Percentiles rank a stretch among this genome's conserved stretches.
Evolutionary conservation across 345 rosid species (phyloP).

Genomic region (Hevea brasiliensis): DNA sequence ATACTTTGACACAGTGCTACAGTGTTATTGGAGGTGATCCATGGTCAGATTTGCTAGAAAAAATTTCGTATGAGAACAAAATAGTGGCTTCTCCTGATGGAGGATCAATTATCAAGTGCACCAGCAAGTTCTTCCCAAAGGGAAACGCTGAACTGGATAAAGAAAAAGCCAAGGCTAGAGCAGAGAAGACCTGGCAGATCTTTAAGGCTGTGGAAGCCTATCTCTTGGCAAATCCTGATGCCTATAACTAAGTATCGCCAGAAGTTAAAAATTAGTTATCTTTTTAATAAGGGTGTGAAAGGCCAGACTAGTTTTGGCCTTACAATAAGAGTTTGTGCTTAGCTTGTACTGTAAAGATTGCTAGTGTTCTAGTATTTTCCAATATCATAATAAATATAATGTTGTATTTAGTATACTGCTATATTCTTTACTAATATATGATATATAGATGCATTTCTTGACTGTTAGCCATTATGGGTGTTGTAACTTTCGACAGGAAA

Average conservation of each 20-base stretch:
- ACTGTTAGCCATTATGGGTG: too few relatives aligned
- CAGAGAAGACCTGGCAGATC: not conserved
- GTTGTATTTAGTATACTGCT: too few relatives aligned
- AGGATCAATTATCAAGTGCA: conserved; percentile 29
- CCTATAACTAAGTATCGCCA: not conserved
- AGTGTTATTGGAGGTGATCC: conserved; percentile 35
- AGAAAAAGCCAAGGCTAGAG: not conserved
- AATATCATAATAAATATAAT: too few relatives aligned
- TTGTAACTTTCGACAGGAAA: too few relatives aligned
- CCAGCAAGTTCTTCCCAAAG: not conserved
- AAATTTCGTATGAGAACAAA: conserved; percentile 31
- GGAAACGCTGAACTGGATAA: not conserved
- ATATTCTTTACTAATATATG: too few relatives aligned
- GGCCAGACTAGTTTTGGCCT: too few relatives aligned
- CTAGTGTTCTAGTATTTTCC: too few relatives aligned
- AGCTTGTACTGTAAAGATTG: too few relatives aligned
- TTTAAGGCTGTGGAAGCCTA: not conserved
- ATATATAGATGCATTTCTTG: too few relatives aligned
- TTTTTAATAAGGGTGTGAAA: too few relatives aligned
- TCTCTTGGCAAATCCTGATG: conserved; percentile 1
- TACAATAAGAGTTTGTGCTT: too few relatives aligned
- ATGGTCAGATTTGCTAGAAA: conserved; percentile 29
- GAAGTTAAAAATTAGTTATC: not conserved
- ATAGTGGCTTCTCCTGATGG: conserved; percentile 30
- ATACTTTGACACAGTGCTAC: conserved; percentile 25